Evolutionary conservation across 1,139 yeast species (phyloP).

Genomic region (Magnusiomyces suaveolens): DNA sequence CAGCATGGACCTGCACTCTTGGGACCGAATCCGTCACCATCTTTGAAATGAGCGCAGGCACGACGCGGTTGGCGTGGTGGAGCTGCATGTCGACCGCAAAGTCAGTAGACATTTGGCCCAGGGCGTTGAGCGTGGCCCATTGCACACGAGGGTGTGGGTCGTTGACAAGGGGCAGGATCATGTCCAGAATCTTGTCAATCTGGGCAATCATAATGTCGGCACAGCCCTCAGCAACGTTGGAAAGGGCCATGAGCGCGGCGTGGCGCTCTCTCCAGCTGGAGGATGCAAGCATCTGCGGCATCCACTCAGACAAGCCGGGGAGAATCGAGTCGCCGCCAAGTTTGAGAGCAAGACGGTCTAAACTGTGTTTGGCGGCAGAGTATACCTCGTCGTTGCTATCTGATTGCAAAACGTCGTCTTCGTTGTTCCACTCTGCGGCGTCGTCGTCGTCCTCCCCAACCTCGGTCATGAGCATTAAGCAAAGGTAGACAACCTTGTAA

Average conservation of each 20-base stretch:
- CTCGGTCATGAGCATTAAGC: constrained; percentile 83
- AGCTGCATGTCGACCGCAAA: constrained; percentile 83
- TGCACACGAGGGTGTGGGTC: constrained; percentile 92
- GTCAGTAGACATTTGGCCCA: constrained; percentile 97
- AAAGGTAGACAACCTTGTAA: constrained; percentile 58
- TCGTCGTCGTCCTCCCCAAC: constrained; percentile 78
- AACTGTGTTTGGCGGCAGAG: constrained; percentile 86
- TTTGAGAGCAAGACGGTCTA: constrained; percentile 79
- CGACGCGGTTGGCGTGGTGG: constrained; percentile 63
- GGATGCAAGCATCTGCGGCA: constrained; percentile 74
- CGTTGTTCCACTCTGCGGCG: constrained; percentile 76
- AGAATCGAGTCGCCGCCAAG: constrained; percentile 79
- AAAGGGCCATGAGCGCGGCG: constrained; percentile 95
- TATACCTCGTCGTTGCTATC: constrained; percentile 83
- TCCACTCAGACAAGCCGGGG: constrained; percentile 75
- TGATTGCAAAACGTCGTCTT: constrained; percentile 63
- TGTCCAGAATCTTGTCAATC: constrained; percentile 68
- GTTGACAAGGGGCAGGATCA: constrained; percentile 70
- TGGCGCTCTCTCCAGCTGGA: constrained; percentile 88
- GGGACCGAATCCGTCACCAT: constrained; percentile 64
- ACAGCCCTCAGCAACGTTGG: constrained; percentile 97
- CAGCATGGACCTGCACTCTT: constrained; percentile 95
- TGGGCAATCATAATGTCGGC: constrained; percentile 77
- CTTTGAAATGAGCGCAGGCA: constrained; percentile 83
- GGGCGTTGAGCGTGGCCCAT: constrained; percentile 91